Base-by-base conservation (phyloP, 345 rosid species). In the Rhodamnia rubescens region DNA sequence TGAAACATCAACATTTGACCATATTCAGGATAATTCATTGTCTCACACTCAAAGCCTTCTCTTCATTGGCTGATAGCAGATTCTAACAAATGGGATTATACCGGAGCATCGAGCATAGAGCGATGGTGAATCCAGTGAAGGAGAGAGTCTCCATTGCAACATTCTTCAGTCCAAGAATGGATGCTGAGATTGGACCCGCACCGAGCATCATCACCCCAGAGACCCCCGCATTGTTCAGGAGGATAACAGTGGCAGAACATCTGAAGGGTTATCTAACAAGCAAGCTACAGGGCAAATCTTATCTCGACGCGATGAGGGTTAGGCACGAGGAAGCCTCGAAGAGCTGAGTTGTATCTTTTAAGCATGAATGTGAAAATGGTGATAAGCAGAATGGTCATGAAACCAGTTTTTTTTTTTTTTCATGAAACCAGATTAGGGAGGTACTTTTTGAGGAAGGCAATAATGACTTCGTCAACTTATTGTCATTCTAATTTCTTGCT, bases 61-160 rank as follows among this genome's bases (percentile, higher is more conserved):
- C 83, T 36, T 54, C 26, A 44, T 47, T 55, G 10, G 47, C 61
- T 11, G 27, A 86, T 6, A 16, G 18, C 59, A 89, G 88, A 80
- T 87, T 54, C 75, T 89, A 15, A 89, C 69, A 3, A 87, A 85
- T 50, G 90, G 86, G 61, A 81, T 53, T 53, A 5, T 89, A 89
- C 84, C 83, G 15, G 2, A 89, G 89, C 58, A 85, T 89, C 7
- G 81, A 86, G 56, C 90, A 89, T 83, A 85, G 89, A 20, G 89
- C 86, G 1, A 85, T 16, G 0, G 85, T 87, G 18, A 85, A 89
- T 80, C 58, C 82, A 6, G 40, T 7, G 20, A 83, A 83, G 52
- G 90, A 81, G 85, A 87, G 87, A 53, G 56, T 86, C 53, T 86
- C 82, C 12, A 86, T 82, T 7, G 85, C 64, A 0, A 42, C 85